These are phyloP conservation scores for Linanthus parryae DNA, from an alignment of 148 eudicot species.

Conservation along the genomic window DNA sequence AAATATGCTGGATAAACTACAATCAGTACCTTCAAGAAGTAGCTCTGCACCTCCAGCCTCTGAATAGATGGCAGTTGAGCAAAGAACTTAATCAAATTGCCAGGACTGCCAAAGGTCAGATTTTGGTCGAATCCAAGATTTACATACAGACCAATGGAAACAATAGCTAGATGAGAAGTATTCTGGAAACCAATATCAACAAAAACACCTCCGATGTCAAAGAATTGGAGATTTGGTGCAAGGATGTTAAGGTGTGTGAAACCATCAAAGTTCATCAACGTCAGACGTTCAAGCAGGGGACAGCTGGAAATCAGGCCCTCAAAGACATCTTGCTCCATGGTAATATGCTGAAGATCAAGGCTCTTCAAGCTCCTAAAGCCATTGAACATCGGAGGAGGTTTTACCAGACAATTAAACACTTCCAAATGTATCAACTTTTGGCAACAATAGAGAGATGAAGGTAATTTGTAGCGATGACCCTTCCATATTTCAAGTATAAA, in stretches of 20 bases:
- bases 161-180: slow-evolving; percentile 45
- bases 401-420: slow-evolving; percentile 67
- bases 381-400: slow-evolving; percentile 35
- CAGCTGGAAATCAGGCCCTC: slow-evolving; percentile 53
- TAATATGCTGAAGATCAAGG: slow-evolving; percentile 88
- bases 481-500: slow-evolving; percentile 85
- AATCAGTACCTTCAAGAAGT: slow-evolving; percentile 60
- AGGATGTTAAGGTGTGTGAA: slow-evolving; percentile 52
- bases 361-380: slow-evolving; percentile 67
- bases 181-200: slow-evolving; percentile 50
- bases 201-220: slow-evolving; percentile 76
- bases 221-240: slow-evolving; percentile 81
- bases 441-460: slow-evolving; percentile 52
- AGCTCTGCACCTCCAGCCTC: slow-evolving; percentile 83
- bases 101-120: slow-evolving; percentile 30
- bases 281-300: slow-evolving; percentile 67
- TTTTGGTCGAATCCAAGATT: slow-evolving; percentile 30
- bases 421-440: slow-evolving; percentile 62
- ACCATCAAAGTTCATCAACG: slow-evolving; percentile 87
- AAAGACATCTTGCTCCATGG: slow-evolving; percentile 65
- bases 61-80: slow-evolving; percentile 54
- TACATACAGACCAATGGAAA: slow-evolving; percentile 68
- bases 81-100: slow-evolving; percentile 69
- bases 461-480: slow-evolving; percentile 82
- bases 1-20: too few species aligned